These are phyloP conservation scores for Neopestalotiopsis rosae DNA, from an alignment of 2,329 filamentous ascomycete genomes.

Conservation along the genomic window DNA sequence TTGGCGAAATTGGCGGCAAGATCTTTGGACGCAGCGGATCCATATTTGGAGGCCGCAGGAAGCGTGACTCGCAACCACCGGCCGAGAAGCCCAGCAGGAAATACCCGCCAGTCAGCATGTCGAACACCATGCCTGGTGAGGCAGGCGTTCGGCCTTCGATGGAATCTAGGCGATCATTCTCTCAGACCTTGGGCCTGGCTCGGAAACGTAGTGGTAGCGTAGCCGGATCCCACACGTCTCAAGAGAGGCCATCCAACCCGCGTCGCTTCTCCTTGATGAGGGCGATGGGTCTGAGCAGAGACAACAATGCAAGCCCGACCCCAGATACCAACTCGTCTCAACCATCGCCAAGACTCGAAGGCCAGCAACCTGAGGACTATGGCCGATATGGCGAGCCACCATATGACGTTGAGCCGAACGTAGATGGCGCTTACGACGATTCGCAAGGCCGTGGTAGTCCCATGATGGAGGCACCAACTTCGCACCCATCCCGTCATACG, in stretches of 20 bases:
- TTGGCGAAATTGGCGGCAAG: conserved; percentile 82
- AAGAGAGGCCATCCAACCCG: conserved; percentile 56
- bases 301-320: conserved; percentile 53
- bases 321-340: conserved; percentile 56
- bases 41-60: conserved; percentile 68
- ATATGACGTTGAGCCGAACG: conserved; percentile 30
- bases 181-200: conserved; percentile 60
- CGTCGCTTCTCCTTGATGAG: conserved; percentile 76
- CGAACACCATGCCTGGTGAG: conserved; percentile 67
- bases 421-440: conserved; percentile 45
- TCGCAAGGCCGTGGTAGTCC: conserved; percentile 35
- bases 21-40: conserved; percentile 85
- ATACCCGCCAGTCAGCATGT: conserved; percentile 93
- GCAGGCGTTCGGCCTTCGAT: conserved; percentile 64
- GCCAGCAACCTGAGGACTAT: conserved; percentile 43
- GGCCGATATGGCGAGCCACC: conserved; percentile 40
- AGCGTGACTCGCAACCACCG: conserved; percentile 36
- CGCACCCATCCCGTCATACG: conserved; percentile 45
- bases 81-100: conserved; percentile 67
- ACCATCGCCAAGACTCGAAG: conserved; percentile 58
- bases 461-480: conserved; percentile 31
- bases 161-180: conserved; percentile 77
- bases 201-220: conserved; percentile 76
- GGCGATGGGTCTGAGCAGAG: conserved; percentile 64
- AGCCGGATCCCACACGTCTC: conserved; percentile 58